Base-by-base conservation (phyloP, 1,284 basidiomycete genomes). In the Trichosporon asahii region DNA sequence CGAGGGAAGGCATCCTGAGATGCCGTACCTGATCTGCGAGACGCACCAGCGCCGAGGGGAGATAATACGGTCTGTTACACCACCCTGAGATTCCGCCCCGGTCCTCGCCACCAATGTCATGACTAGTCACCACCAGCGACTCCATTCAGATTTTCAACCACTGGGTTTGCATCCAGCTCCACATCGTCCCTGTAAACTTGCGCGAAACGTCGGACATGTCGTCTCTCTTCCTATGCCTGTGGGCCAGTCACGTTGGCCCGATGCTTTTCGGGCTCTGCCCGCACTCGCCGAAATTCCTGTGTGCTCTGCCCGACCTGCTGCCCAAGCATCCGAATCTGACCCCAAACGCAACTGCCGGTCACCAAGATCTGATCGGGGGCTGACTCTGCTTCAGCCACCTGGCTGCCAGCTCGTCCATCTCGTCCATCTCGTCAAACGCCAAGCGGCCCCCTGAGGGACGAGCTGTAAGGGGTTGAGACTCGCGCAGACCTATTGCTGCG, bases 21-120 rank as follows among this genome's bases (percentile, higher is more conserved):
- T 33, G 27, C 18, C 29, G 57, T 61, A n/a, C 57, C 57, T 61
- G 57, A 61, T 61, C 57, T 61, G 57, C 57, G 23, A 31, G 15
- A 21, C 15, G 27, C 29, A 61, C 29, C 29, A 31, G 57, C 21
- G 4, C 27, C 57, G 27, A 18, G 57, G 57, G 57, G 57, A 61
- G 57, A 57, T 61, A 33, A 61, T 15, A 61, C 57, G 57, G 57
- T 53, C 5, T 53, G 49, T 9, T 25, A 18, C 21, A 4, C 12
- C 3, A 8, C 49, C 49, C 49, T 53, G 49, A 53, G 23, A 23
- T 21, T 53, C 49, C 49, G 49, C 49, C 23, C 49, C 49, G n/a
- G n/a, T 25, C 49, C n/a, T 53, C 49, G 49, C 49, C 49, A 53
- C 49, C 49, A 53, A 23, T 53, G 49, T 53, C 49, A 53, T 53